Evolutionary conservation across 352 stramenopile genomes (phyloP), one percentile per base, ranked within the genome.

Genomic region (Pythium aphanidermatum): DNA sequence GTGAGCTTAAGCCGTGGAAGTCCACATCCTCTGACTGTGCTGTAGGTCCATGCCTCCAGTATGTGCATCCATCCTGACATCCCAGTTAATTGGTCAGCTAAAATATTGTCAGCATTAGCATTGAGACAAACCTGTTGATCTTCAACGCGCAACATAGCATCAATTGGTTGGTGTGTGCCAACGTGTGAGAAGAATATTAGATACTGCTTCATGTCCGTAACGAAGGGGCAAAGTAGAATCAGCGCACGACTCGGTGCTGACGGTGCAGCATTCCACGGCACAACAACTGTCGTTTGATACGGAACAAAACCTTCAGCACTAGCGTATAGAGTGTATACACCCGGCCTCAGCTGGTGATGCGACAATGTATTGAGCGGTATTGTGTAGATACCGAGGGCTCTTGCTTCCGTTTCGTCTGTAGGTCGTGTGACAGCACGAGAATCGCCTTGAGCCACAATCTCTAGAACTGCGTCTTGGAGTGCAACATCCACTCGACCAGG

Each of bases 141-240:
- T 41, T 60, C 56, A 9, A 74, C 42, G 8, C 82, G 68, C 4
- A 87, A 5, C 23, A 81, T 70, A 25, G 60, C 35, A 36, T 83
- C 58, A 42, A 87, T 74, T 7, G 27, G 59, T 5, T 55, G 26
- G 1, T 45, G 24, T 10, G 28, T 57, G 27, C 66, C 65, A 3
- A 82, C 45, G 19, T 60, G 74, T 24, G 68, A 74, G 29, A 85
- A 68, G n/a, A 83, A 37, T n/a, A 82, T 24, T 16, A 70, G 70
- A 17, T 65, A 78, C 2, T 50, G 50, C 11, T 47, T 20, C 3
- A 53, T 25, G 4, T 33, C 12, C 10, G 27, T 12, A 38, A 80
- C 58, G 4, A 34, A 10, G 16, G 70, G 63, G 30, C 68, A 68
- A 17, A 87, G 24, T 9, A 83, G 61, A 9, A 63, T 51, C 23